A percentile compares a stretch with the other conserved stretches of the same genome.
Conservation (phyloP, 257 asterid genomes). For the Osmanthus fragrans region DNA sequence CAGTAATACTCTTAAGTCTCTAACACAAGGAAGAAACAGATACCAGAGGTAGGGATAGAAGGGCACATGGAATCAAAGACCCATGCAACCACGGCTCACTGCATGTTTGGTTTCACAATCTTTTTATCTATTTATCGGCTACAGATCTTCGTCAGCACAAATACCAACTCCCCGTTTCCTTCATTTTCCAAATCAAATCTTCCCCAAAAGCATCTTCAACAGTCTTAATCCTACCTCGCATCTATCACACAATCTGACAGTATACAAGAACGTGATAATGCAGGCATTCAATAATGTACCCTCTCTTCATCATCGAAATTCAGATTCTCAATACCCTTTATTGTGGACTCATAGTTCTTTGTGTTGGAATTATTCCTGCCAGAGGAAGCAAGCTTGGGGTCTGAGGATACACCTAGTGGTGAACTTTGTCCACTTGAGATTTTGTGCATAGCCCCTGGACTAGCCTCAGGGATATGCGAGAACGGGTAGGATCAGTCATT, state of each 20-base stretch:
- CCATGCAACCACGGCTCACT: constrained; percentile 38
- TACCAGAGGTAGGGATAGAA: constrained; percentile 26
- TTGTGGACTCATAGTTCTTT: constrained; percentile 64
- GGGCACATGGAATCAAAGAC: constrained; percentile 45
- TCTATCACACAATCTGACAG: constrained; percentile 35
- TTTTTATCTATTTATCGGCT: constrained; percentile 23
- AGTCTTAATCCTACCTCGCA: constrained; percentile 18
- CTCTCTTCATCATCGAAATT: constrained; percentile 65
- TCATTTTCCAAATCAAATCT: constrained; percentile 27
- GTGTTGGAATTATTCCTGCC: constrained; percentile 46
- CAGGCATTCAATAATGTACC: constrained; percentile 33
- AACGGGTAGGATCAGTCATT: constrained; percentile 65
- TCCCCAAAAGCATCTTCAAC: constrained; percentile 22
- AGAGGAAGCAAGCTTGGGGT: constrained; percentile 58
- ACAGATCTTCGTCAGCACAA: constrained; percentile 27
- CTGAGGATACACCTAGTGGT: constrained; percentile 67
- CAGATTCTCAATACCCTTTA: constrained; percentile 70
- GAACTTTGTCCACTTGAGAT: constrained; percentile 57
- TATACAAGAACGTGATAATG: constrained; percentile 31
- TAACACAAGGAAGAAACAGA: constrained; percentile 25
- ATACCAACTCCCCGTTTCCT: constrained; percentile 26
- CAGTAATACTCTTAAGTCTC: constrained; percentile 26
- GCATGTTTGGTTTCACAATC: constrained; percentile 23
- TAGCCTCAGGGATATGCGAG: constrained; percentile 74
- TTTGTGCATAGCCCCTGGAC: constrained; percentile 62